These are phyloP conservation scores for Yamadazyma phyllophila DNA, from an alignment of 805 yeast species.

Conservation along the genomic window DNA sequence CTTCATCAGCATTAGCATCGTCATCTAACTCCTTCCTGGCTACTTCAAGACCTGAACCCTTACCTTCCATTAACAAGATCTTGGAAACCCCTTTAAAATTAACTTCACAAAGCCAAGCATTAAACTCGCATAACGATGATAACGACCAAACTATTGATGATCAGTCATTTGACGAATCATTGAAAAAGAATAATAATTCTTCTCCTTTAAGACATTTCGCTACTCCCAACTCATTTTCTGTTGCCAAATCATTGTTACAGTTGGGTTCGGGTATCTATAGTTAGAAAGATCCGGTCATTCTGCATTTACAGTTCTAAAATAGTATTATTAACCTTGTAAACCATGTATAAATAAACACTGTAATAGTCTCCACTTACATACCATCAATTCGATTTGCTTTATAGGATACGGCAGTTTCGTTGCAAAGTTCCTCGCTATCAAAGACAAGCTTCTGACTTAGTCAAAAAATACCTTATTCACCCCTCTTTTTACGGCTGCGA, in stretches of 20 bases:
- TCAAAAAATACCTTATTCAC: too few relatives aligned
- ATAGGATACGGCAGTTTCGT: not conserved
- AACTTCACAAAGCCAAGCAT: constrained; percentile 6
- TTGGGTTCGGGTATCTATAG: constrained; percentile 27
- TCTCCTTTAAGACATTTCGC: constrained; percentile 39
- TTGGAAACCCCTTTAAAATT: constrained; percentile 42
- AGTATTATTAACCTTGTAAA: constrained; percentile 8
- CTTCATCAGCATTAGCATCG: constrained; percentile 6
- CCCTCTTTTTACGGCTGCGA: too few relatives aligned
- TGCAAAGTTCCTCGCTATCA: too few relatives aligned
- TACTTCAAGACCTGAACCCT: constrained; percentile 5
- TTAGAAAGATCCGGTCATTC: constrained; percentile 1
- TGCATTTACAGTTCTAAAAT: constrained; percentile 6
- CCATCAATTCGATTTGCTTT: too few relatives aligned
- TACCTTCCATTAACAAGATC: constrained; percentile 44
- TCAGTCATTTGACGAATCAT: constrained; percentile 20
- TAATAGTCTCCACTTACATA: too few relatives aligned
- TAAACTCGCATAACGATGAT: constrained; percentile 10
- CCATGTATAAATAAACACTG: constrained; percentile 1
- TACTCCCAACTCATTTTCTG: constrained; percentile 46
- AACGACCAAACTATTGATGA: constrained; percentile 19
- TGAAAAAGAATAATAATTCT: constrained; percentile 18
- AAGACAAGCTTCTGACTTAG: too few relatives aligned
- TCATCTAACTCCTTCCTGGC: not conserved
- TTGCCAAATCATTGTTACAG: constrained; percentile 45